A percentile compares a stretch with the other conserved stretches of the same genome.
phyloP scores from a whole-genome alignment of 2,329 filamentous ascomycete species.

The Clathrospora elynae region DNA sequence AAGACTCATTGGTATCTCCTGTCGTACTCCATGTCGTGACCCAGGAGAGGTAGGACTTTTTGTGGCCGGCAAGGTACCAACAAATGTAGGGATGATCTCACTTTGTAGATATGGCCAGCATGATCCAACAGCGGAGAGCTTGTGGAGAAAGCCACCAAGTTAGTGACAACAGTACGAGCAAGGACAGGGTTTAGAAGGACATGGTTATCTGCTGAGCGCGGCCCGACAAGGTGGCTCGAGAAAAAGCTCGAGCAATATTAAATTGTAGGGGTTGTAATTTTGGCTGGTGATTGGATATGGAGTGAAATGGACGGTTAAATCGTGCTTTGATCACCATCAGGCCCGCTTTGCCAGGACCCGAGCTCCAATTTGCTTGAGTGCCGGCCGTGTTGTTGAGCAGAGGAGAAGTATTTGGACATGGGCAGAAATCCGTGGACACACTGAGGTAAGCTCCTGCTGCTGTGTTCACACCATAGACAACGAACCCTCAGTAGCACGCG shows the following conservation, averaged over 20 bases:
- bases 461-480: constrained; percentile 1
- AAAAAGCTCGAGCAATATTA: constrained; percentile 43
- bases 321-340: constrained; percentile 26
- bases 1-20: constrained; percentile 21
- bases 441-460: constrained; percentile 1
- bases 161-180: constrained; percentile 33
- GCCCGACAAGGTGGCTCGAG: constrained; percentile 39
- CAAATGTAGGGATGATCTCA: constrained; percentile 43
- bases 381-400: constrained; percentile 28
- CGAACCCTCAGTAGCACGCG: constrained; percentile 5
- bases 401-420: constrained; percentile 20
- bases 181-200: constrained; percentile 32
- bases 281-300: constrained; percentile 31
- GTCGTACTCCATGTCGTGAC: constrained; percentile 34
- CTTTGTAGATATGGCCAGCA: constrained; percentile 38
- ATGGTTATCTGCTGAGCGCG: constrained; percentile 28
- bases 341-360: constrained; percentile 25
- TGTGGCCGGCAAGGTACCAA: constrained; percentile 32
- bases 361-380: constrained; percentile 30
- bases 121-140: constrained; percentile 40
- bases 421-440: neutral
- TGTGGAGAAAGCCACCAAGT: constrained; percentile 44
- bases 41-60: constrained; percentile 31
- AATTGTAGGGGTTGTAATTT: constrained; percentile 32
- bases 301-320: constrained; percentile 45